Base-by-base conservation (phyloP, 345 rosid species). In the Mercurialis annua region DNA sequence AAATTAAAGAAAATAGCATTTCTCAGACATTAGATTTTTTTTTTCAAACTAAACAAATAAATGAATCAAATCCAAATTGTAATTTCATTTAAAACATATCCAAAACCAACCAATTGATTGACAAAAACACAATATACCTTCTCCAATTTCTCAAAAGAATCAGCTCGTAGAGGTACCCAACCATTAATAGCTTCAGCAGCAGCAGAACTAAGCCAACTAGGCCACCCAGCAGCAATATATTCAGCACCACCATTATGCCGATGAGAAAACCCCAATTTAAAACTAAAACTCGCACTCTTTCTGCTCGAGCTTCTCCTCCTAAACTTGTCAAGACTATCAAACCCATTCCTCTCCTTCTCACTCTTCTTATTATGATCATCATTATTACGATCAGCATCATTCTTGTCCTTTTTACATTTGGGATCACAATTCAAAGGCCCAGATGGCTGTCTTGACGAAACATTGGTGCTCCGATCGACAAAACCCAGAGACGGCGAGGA, bases 141-240 rank as follows among this genome's bases (percentile, higher is more conserved):
- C 62, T 89, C 96, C 59, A 89, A 72, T 81, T 89, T 89, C 71
- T 87, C 86, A 29, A 74, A 89, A 55, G 89, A 80, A 59, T 89
- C 92, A 30, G 96, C 89, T 43, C 74, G 77, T 29, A 84, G 44
- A 78, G 92, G 92, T 57, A 84, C 83, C 96, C 90, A 87, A 34
- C 92, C 96, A 10, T 78, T 73, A 20, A 89, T 84, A 68, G 90
- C 92, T 71, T 87, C 92, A n/a, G 79, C 66, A 0, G 96, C 89
- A 30, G 81, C 78, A 1, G 88, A 64, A 24, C 86, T 87, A 31
- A 89, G 86, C 92, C 96, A 89, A 48, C 87, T 52, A 0, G 92
- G 96, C 96, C 96, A 89, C 10, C 96, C 96, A 49, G 86, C 89
- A 18, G 90, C 86, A 9, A 81, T 71, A 62, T 82, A 85, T 73